Base-by-base conservation (phyloP, 2,329 filamentous ascomycete species). In the Microsporum ferrugineum region DNA sequence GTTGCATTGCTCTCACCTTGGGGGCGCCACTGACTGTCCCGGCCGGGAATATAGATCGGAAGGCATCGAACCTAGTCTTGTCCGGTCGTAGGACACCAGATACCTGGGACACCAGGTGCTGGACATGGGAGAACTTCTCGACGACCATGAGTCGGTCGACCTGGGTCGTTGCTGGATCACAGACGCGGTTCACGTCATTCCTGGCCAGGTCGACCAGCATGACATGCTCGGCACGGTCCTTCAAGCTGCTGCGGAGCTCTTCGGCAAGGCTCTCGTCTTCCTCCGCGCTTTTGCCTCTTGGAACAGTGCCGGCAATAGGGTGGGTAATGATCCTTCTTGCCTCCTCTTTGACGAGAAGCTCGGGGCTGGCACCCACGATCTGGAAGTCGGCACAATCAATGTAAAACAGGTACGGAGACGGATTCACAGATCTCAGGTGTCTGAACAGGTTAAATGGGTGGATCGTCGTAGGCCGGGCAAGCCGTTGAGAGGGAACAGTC, bases 361-460 rank as follows among this genome's bases (percentile, higher is more conserved):
- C 94, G 0, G 94, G 94, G 62, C 89, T 95, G 43, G 94, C 94
- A 62, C 94, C 94, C 10, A 99, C 88, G 66, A 99, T 91, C 72
- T 96, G 89, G 76, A 99, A 97, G 70, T 89, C 88, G 63, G 83
- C 82, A 76, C 92, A 97, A 73, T 94, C 86, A 64, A 99, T 84
- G 76, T 91, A 99, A 80, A 99, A 99, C 39, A 99, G 84, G 75
- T 99, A 99, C 0, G 94, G 94, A 6, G 91, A 96, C 0, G 94
- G 94, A 72, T 99, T 99, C 70, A 97, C 89, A n/a, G 90, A 96
- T 64, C 94, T 89, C 41, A 99, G 82, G 72, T 96, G 90, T 60
- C 92, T 86, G 80, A 97, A 99, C 69, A 99, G 89, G 79, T 97
- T 99, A 81, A 97, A 99, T 0, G 94, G 92, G 74, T 99, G 94